Conservation (phyloP, 768 basidiomycete genomes). For the Leccinum barrowsii region DNA sequence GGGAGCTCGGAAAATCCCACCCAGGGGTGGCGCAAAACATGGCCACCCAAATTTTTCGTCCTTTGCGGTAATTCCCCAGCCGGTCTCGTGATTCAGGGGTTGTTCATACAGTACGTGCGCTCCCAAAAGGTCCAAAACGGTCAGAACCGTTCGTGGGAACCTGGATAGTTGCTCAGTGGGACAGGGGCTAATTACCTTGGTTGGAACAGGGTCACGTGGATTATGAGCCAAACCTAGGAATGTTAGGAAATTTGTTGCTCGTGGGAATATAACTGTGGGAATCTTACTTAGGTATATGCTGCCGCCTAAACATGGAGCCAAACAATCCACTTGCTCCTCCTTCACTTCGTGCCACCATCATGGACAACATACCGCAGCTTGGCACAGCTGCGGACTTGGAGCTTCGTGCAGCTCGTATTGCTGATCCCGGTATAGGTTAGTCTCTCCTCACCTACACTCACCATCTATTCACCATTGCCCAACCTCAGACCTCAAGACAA, state of each 20-base stretch:
- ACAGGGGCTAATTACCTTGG: neutral
- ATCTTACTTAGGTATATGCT: too few species aligned
- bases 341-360: conserved; percentile 17
- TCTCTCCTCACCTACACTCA: neutral
- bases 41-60: too few species aligned
- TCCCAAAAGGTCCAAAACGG: too few species aligned
- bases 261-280: too few species aligned
- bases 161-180: neutral
- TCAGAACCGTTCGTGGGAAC: too few species aligned
- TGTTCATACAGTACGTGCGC: too few species aligned
- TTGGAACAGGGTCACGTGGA: conserved; percentile 22
- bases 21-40: too few species aligned
- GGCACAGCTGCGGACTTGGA: conserved; percentile 60
- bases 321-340: conserved; percentile 16
- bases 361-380: conserved; percentile 44
- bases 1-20: too few species aligned
- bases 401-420: conserved; percentile 66
- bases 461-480: neutral
- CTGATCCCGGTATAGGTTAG: conserved; percentile 71
- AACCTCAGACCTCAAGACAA: conserved; percentile 63
- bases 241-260: too few species aligned
- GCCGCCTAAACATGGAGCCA: conserved; percentile 8
- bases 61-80: too few species aligned
- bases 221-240: conserved; percentile 21
- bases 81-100: too few species aligned